These are phyloP conservation scores for Ogataea glucozyma DNA, from an alignment of 805 yeast species.

Conservation along the genomic window DNA sequence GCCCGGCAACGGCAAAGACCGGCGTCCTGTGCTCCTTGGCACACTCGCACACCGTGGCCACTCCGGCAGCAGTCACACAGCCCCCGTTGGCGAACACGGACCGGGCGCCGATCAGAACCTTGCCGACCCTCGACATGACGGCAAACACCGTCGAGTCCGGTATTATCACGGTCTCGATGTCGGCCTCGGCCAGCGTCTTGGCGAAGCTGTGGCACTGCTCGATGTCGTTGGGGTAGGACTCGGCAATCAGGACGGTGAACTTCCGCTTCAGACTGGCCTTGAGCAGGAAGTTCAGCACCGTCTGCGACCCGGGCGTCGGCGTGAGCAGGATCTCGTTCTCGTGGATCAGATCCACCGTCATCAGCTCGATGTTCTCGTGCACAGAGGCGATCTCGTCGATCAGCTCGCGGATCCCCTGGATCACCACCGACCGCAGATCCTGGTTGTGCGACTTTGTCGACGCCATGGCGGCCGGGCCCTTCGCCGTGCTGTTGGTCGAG, in stretches of 20 bases:
- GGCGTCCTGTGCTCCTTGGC: conserved; percentile 97
- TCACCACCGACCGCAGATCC: conserved; percentile 81
- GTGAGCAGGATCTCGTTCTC: conserved; percentile 84
- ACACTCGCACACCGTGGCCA: conserved; percentile 89
- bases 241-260: conserved; percentile 90
- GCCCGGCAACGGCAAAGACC: conserved; percentile 91
- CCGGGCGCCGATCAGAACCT: conserved; percentile 89
- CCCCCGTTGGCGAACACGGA: conserved; percentile 97
- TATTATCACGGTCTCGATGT: conserved; percentile 84
- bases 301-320: conserved; percentile 92
- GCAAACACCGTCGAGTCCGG: conserved; percentile 95
- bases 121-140: conserved; percentile 95
- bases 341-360: conserved; percentile 91
- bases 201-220: conserved; percentile 77
- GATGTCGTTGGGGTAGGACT: conserved; percentile 88
- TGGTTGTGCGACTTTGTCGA: conserved; percentile 45
- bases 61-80: conserved; percentile 85
- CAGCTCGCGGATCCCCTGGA: conserved; percentile 89
- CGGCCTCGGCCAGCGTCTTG: conserved; percentile 73
- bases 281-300: conserved; percentile 82
- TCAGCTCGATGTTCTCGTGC: conserved; percentile 86
- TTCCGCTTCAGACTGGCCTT: conserved; percentile 87
- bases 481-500: conserved; percentile 43
- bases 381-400: conserved; percentile 88
- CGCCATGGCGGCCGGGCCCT: conserved; percentile 24